Conservation (phyloP, 441 rosid genomes). For the Sinapis alba region DNA sequence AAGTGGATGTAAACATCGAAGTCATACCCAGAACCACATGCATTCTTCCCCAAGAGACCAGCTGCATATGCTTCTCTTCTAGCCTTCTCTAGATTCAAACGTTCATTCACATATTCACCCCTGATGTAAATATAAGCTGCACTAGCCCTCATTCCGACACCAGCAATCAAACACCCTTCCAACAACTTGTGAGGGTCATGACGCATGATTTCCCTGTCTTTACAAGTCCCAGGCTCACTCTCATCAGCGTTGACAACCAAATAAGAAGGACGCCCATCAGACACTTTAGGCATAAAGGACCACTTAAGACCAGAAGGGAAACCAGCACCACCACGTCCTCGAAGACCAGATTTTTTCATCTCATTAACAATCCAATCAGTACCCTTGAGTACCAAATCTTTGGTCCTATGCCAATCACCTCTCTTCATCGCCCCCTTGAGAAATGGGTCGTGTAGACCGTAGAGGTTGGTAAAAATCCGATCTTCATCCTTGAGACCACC, state of each 20-base stretch:
- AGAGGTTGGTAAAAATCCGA: slow-evolving; percentile 90
- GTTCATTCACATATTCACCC: slow-evolving; percentile 98
- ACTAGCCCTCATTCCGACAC: slow-evolving; percentile 97
- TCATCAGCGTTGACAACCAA: slow-evolving; percentile 99
- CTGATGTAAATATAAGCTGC: slow-evolving; percentile 98
- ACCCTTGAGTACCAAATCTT: slow-evolving; percentile 96
- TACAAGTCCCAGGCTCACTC: slow-evolving; percentile 99
- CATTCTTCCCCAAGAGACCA: slow-evolving; percentile 95
- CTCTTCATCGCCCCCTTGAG: slow-evolving; percentile 97
- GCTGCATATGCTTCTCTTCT: slow-evolving; percentile 92
- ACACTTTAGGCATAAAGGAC: slow-evolving; percentile 99
- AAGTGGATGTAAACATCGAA: slow-evolving; percentile 96
- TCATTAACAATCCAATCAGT: slow-evolving; percentile 97
- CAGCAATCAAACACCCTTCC: slow-evolving; percentile 99
- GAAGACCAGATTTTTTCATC: slow-evolving; percentile 93
- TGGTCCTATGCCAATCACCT: slow-evolving; percentile 96
- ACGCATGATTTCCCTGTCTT: slow-evolving; percentile 98
- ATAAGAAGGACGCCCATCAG: slow-evolving; percentile 98
- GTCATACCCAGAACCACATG: slow-evolving; percentile 98
- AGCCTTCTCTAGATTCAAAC: slow-evolving; percentile 77
- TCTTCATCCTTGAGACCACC: slow-evolving; percentile 98
- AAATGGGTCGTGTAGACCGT: slow-evolving; percentile 89
- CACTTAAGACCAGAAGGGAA: slow-evolving; percentile 98
- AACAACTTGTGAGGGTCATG: slow-evolving; percentile 97
- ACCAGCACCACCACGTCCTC: slow-evolving; percentile 99